These are phyloP conservation scores for Alternaria atra DNA, from an alignment of 2,329 filamentous ascomycete species.

Conservation along the genomic window DNA sequence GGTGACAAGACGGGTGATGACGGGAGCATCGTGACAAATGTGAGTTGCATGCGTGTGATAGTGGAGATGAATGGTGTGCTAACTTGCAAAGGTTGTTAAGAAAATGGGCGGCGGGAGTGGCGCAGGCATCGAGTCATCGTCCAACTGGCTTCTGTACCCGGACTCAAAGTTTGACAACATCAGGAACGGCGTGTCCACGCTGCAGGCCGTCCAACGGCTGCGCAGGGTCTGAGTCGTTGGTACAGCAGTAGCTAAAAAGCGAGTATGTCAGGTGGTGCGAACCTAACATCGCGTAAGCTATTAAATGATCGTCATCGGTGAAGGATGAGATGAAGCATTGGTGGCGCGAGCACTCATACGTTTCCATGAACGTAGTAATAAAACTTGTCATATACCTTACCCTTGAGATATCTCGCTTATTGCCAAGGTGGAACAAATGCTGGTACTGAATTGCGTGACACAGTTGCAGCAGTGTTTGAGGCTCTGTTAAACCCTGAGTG, in stretches of 20 bases:
- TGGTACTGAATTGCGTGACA: conserved; percentile 18
- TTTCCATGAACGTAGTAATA: conserved; percentile 18
- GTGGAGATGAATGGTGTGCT: background rate
- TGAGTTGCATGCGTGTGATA: conserved; percentile 26
- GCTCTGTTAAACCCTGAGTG: conserved; percentile 20
- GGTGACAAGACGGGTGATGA: conserved; percentile 71
- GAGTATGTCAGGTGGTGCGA: conserved; percentile 1
- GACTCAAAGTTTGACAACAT: conserved; percentile 63
- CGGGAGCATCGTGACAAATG: conserved; percentile 67
- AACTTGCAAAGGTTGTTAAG: conserved; percentile 43
- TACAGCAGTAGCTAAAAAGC: background rate
- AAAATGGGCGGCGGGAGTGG: conserved; percentile 53
- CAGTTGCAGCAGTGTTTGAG: conserved; percentile 25
- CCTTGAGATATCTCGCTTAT: conserved; percentile 4
- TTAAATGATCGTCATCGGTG: background rate
- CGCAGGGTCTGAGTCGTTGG: background rate
- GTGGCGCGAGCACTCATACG: conserved; percentile 27
- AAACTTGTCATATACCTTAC: conserved; percentile 26
- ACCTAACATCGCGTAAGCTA: conserved; percentile 5
- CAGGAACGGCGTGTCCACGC: conserved; percentile 52
- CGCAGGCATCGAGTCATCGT: conserved; percentile 55
- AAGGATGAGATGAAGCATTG: conserved; percentile 11
- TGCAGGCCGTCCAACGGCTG: background rate
- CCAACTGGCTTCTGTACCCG: conserved; percentile 60
- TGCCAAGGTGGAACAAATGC: conserved; percentile 25